Base-by-base conservation (phyloP, 495 filamentous ascomycete species). In the Penicillium tannophilum region DNA sequence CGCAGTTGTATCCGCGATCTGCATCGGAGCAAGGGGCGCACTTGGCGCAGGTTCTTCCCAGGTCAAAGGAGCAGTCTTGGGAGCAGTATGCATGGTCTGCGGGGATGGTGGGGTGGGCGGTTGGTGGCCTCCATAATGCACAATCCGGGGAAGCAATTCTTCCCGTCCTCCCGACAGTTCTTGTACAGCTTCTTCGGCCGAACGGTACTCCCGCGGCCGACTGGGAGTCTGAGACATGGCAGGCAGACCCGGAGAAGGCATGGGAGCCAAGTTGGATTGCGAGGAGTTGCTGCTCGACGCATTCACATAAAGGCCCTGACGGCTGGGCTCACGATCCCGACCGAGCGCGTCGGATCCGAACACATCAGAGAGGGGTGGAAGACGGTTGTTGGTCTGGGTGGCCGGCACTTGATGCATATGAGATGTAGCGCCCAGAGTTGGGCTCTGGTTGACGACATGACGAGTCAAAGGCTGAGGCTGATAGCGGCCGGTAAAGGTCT, bases 61-160 rank as follows among this genome's bases (percentile, higher is more conserved):
- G 55, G 48, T 72, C 71, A 61, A 66, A 54, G 66, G 69, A 46
- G 70, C 74, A 31, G 70, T 73, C 56, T 79, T 74, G 33, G 75
- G 64, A 35, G 58, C 67, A 17, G 65, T 64, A 31, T 75, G 71
- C 54, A 59, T 54, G 31, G 63, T 54, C 31, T 78, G 86, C 36
- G 94, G 94, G 26, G 92, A 96, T 24, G 94, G 94, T 23, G 94
- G 93, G 0, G 94, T 97, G 9, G 93, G 92, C 17, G 94, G 93
- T 65, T 89, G 86, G 60, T 90, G 88, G 33, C 93, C 90, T 31
- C 88, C 91, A 72, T 98, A 98, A 71, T 97, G 94, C 55, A 98
- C 90, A 58, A 98, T 88, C 64, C 91, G 90, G 12, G 94, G 94
- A 19, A 97, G 79, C 23, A 97, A 78, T 39, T 98, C 94, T 56